Base-by-base conservation (phyloP, 441 rosid species). In the Pelargonium australe region DNA sequence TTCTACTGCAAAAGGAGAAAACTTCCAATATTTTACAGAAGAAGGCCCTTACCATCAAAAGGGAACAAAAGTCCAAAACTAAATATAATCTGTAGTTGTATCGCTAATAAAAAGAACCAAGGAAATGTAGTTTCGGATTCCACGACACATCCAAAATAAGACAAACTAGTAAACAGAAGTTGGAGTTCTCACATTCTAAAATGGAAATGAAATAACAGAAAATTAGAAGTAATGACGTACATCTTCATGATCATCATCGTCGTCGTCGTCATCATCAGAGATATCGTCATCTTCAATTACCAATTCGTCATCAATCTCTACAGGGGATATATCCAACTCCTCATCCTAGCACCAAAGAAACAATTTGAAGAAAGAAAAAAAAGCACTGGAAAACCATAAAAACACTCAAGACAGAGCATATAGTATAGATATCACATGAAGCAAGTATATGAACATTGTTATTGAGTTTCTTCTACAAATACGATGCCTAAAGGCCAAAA, bases 261-360 rank as follows among this genome's bases (percentile, higher is more conserved):
- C 98, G 63, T 86, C 97, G 58, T 90, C 95, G 8, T 93, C 99
- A 45, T 96, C 98, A 67, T 90, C 97, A 63, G 98, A 96, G 65
- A 96, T 83, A 76, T 91, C 99, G 69, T 92, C 99, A 82, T 93
- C 99, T 82, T 96, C 99, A 74, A 96, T 93, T 79, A 96, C 90
- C 84, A 92, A 83, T 60, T 96, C 92, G 76, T 96, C 98, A 70
- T 96, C 98, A 70, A 96, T 88, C 68, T 90, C 98, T 20, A 85
- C 98, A 4, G 97, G 96, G 75, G 98, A 84, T 72, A 90, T 80
- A 71, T 93, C 98, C 80, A 90, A 68, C 58, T 94, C 98, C 71
- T 96, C 99, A 83, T 96, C 98, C 99, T 96, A 75, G 53, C 68
- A 80, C 68, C 49, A n/a, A 63, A 64, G 63, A 72, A 73, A 69